Base-by-base conservation (phyloP, 176 grass and related monocot species). In the Aegilops umbellulata region DNA sequence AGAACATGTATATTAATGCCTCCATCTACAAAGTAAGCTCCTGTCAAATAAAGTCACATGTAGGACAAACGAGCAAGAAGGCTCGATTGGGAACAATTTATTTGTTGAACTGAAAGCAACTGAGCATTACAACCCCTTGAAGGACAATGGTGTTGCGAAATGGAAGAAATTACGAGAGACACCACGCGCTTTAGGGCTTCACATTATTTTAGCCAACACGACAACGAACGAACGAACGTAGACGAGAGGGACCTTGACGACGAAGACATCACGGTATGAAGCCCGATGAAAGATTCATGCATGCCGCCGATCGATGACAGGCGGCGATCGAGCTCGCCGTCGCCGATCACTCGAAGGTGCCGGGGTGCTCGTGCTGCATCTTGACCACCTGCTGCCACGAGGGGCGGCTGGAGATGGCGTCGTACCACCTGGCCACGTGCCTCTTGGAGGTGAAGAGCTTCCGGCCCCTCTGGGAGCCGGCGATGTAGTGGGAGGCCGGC, bases 401-500 rank as follows among this genome's bases (percentile, higher is more conserved):
- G 0, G 71, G 57, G 41, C 93, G 91, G 30, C 1, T 27, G 24
- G 95, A 85, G 65, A 98, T 95, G 22, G 66, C 80, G 1, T 86
- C 75, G 72, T 79, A 90, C 95, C 95, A 98, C 85, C 84, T 86
- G 24, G 75, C 91, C 55, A 98, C 95, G 32, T 95, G 88, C 90
- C 88, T 92, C 83, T 87, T 93, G 53, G 84, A 79, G 63, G 76
- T 79, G 86, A 98, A 94, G 17, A 98, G 88, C 88, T 94, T 90
- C 60, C 83, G 64, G 9, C 95, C 93, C 74, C 64, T 81, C 10
- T 74, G 82, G 64, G 55, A 87, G 66, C 41, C 79, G 74, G 85
- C 80, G 58, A 98, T 90, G 88, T 95, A 94, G 80, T 98, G 89
- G 17, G 93, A 87, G 83, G 76, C 93, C 1, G 95, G 95, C 14